Percentiles rank a stretch among this genome's conserved stretches.
These are phyloP conservation scores for Zygoascus bituminiphila DNA, from an alignment of 805 yeast species.

Conservation along the genomic window DNA sequence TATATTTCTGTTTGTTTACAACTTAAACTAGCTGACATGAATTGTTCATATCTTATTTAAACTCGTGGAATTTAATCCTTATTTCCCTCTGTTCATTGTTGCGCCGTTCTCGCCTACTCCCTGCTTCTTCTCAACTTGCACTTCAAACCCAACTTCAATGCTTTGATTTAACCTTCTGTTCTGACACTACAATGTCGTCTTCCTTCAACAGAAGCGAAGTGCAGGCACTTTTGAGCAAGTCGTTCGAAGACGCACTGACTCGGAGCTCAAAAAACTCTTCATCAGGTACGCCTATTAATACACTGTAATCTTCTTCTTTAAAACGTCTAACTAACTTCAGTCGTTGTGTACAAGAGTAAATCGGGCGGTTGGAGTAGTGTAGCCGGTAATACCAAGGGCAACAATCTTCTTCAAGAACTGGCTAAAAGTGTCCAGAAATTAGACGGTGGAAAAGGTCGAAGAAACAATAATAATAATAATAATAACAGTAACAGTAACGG, in stretches of 20 bases:
- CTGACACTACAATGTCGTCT: slow-evolving; percentile 1
- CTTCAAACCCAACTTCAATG: background rate
- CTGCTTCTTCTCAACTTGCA: background rate
- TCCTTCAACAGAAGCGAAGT: slow-evolving; percentile 11
- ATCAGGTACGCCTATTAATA: slow-evolving; percentile 2
- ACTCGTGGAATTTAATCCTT: no score
- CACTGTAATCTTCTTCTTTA: no score
- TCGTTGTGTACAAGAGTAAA: slow-evolving; percentile 15
- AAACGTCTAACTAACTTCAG: no score
- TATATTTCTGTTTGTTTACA: no score
- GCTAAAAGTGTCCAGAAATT: slow-evolving; percentile 4
- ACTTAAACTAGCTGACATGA: no score
- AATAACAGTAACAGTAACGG: no score
- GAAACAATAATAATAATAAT: background rate
- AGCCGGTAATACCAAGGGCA: slow-evolving; percentile 2
- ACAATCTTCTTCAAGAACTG: slow-evolving; percentile 8
- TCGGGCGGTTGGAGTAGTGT: slow-evolving; percentile 18
- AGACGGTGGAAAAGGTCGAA: background rate
- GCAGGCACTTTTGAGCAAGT: slow-evolving; percentile 8
- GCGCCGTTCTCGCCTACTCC: no score
- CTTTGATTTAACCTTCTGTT: no score
- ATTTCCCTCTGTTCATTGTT: no score
- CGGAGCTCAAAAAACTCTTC: slow-evolving; percentile 7
- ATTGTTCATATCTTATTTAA: no score
- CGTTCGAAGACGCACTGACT: slow-evolving; percentile 12